These are phyloP conservation scores for Adansonia madagascariensis DNA, from an alignment of 441 rosid species.

Conservation along the genomic window DNA sequence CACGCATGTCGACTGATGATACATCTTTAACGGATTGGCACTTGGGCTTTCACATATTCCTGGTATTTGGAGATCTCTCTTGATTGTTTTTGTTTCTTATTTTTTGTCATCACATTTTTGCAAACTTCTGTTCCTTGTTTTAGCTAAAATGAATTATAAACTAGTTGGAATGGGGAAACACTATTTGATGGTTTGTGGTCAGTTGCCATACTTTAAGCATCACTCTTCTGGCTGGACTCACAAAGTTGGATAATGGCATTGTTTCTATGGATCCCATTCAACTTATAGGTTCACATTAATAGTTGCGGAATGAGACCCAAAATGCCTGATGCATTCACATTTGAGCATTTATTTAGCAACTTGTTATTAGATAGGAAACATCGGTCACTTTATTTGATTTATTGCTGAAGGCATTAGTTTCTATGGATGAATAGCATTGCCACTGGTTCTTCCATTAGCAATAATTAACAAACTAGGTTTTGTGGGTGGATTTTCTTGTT, in stretches of 20 bases:
- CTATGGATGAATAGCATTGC: not conserved
- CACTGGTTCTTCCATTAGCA: not conserved
- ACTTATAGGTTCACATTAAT: not conserved
- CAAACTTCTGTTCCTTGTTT: not conserved
- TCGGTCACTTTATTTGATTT: not conserved
- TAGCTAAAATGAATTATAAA: not conserved
- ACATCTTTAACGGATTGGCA: conserved; percentile 92
- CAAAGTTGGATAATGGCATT: not conserved
- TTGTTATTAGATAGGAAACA: not conserved
- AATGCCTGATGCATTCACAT: not conserved
- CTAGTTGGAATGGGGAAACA: conserved; percentile 17
- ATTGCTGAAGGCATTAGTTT: conserved; percentile 16
- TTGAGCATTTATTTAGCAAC: not conserved
- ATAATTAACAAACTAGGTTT: not conserved
- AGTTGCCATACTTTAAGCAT: not conserved
- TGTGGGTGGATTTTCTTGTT: not conserved
- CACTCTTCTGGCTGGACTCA: not conserved
- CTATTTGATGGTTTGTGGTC: not conserved
- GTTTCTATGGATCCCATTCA: no score
- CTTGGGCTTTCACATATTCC: conserved; percentile 83
- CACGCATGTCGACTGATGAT: conserved; percentile 72
- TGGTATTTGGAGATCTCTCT: conserved; percentile 53
- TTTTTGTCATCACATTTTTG: not conserved
- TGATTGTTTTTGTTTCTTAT: conserved; percentile 9
- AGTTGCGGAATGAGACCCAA: conserved; percentile 12